Conservation (phyloP, 805 yeast genomes). For the Kuraishia hungarica region DNA sequence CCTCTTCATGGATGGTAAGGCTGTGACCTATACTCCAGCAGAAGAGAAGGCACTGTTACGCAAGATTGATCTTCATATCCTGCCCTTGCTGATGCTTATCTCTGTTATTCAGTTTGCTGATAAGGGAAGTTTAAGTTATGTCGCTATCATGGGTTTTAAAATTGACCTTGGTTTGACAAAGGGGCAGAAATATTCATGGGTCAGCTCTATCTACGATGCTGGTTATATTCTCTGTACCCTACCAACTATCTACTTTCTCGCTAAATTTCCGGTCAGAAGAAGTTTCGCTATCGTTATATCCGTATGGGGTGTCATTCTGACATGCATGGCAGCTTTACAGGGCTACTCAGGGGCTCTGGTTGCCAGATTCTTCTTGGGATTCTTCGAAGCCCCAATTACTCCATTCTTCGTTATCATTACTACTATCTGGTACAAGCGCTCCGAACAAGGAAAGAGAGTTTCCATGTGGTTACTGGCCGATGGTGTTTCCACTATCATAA, state of each 20-base stretch:
- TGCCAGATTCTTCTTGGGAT: constrained; percentile 42
- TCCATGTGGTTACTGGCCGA: constrained; percentile 1
- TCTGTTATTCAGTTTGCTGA: not conserved
- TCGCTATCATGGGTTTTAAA: not conserved
- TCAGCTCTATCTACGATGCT: not conserved
- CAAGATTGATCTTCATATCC: constrained; percentile 39
- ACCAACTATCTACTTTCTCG: not conserved
- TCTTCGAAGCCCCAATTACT: constrained; percentile 36
- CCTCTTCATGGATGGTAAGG: constrained; percentile 4
- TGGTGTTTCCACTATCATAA: not conserved
- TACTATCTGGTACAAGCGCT: constrained; percentile 3
- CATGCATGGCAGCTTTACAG: constrained; percentile 24
- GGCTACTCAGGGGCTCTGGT: constrained; percentile 16
- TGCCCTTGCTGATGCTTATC: constrained; percentile 34
- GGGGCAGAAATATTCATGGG: not conserved
- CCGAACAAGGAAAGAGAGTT: constrained; percentile 1
- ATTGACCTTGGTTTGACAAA: not conserved
- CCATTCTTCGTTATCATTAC: constrained; percentile 33
- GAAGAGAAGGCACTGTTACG: constrained; percentile 11
- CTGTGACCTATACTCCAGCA: constrained; percentile 14
- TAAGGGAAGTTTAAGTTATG: not conserved
- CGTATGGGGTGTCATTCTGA: constrained; percentile 29
- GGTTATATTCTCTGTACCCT: not conserved
- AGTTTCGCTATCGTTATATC: not conserved
- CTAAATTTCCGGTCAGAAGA: not conserved